phyloP scores from a whole-genome alignment of 1,284 basidiomycete species.

The Ustilago trichophora region DNA sequence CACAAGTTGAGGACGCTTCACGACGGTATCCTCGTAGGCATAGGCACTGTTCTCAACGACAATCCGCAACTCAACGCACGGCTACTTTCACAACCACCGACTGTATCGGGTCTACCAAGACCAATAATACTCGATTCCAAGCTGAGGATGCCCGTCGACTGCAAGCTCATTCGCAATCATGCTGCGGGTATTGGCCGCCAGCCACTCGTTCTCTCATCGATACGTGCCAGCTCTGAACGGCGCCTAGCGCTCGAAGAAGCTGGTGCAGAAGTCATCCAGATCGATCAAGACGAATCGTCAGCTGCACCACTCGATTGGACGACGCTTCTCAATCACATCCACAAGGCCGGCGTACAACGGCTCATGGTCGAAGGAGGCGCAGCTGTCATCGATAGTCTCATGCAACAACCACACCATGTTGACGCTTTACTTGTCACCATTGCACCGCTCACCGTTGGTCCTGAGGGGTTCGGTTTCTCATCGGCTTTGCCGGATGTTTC shows the following conservation, averaged over 20 bases:
- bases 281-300: slow-evolving; percentile 63
- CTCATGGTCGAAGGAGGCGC: slow-evolving; percentile 98
- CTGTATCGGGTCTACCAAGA: slow-evolving; percentile 71
- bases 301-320: slow-evolving; percentile 22
- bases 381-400: slow-evolving; percentile 79
- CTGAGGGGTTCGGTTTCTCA: slow-evolving; percentile 20
- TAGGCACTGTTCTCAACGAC: slow-evolving; percentile 89
- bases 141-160: slow-evolving; percentile 75
- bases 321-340: slow-evolving; percentile 30
- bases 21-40: slow-evolving; percentile 89
- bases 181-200: slow-evolving; percentile 73
- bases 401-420: slow-evolving; percentile 27
- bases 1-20: slow-evolving; percentile 83
- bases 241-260: slow-evolving; percentile 61
- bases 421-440: slow-evolving; percentile 42
- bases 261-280: slow-evolving; percentile 66
- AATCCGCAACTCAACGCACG: slow-evolving; percentile 84
- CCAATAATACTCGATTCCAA: slow-evolving; percentile 85
- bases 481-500: slow-evolving; percentile 10
- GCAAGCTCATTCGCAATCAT: slow-evolving; percentile 80
- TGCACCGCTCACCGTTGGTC: slow-evolving; percentile 20
- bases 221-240: slow-evolving; percentile 40
- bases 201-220: slow-evolving; percentile 77
- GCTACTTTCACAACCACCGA: slow-evolving; percentile 27
- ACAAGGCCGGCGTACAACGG: slow-evolving; percentile 72